Percentiles rank a stretch among this genome's conserved stretches.
phyloP scores from a whole-genome alignment of 805 yeast genomes.

The Kodamaea neixiangensis region DNA sequence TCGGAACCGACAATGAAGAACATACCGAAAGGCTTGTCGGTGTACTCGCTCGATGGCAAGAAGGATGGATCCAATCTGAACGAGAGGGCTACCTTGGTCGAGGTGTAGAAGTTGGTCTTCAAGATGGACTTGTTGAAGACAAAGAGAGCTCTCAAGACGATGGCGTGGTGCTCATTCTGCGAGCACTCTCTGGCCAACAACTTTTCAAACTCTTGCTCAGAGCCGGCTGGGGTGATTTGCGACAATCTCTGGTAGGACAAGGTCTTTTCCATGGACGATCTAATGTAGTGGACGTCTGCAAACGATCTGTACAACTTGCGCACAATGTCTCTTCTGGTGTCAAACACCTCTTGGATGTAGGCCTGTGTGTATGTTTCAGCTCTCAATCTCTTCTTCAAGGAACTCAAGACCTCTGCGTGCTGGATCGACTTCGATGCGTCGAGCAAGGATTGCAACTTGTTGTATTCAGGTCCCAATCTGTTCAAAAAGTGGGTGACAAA shows the following conservation, averaged over 20 bases:
- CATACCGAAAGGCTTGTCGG: conserved; percentile 92
- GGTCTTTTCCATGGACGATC: conserved; percentile 70
- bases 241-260: conserved; percentile 83
- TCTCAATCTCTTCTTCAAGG: conserved; percentile 85
- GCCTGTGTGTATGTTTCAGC: conserved; percentile 91
- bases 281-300: conserved; percentile 86
- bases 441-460: conserved; percentile 63
- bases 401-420: conserved; percentile 73
- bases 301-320: conserved; percentile 86
- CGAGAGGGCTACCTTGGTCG: conserved; percentile 92
- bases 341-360: conserved; percentile 76
- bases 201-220: conserved; percentile 72
- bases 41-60: conserved; percentile 84
- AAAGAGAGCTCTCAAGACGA: conserved; percentile 80
- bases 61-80: conserved; percentile 87
- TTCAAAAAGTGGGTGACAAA: conserved; percentile 94
- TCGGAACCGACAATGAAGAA: conserved; percentile 95
- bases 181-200: conserved; percentile 68
- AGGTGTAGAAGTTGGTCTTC: conserved; percentile 91
- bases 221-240: conserved; percentile 71
- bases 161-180: conserved; percentile 75
- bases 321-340: conserved; percentile 67
- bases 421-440: conserved; percentile 61
- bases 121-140: conserved; percentile 83
- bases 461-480: conserved; percentile 89